Conservation (phyloP, 257 asterid species). For the Linderniella brevidens region DNA sequence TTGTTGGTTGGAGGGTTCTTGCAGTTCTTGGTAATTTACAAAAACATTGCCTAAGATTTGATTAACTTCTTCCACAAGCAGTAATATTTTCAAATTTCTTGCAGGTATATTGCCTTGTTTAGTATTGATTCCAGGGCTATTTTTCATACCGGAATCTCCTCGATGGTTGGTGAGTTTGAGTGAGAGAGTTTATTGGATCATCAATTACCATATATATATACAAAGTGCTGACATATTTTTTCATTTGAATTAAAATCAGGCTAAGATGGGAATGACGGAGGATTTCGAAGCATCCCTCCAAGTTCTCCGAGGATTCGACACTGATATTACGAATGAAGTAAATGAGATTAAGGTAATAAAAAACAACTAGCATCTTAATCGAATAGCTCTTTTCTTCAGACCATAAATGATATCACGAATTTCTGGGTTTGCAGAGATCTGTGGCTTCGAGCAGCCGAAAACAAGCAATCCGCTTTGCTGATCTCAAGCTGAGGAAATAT, state of each 20-base stretch:
- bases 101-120: slow-evolving; percentile 41
- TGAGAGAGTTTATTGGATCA: too few species aligned
- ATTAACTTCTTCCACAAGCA: not conserved
- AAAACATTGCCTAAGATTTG: not conserved
- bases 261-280: slow-evolving; percentile 86
- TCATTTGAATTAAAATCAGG: slow-evolving; percentile 25
- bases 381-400: not conserved
- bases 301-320: slow-evolving; percentile 89
- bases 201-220: too few species aligned
- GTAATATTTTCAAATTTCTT: not conserved
- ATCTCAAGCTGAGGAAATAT: slow-evolving; percentile 27
- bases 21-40: slow-evolving; percentile 73
- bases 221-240: not conserved
- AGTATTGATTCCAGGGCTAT: slow-evolving; percentile 38
- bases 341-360: slow-evolving; percentile 57
- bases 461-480: slow-evolving; percentile 58
- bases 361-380: not conserved
- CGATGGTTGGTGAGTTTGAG: slow-evolving; percentile 81
- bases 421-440: slow-evolving; percentile 40
- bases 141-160: slow-evolving; percentile 74
- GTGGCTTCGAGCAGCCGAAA: slow-evolving; percentile 64
- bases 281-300: slow-evolving; percentile 91
- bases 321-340: slow-evolving; percentile 75
- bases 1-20: slow-evolving; percentile 69
- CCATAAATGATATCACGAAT: not conserved